phyloP scores from a whole-genome alignment of 148 eudicot genomes.

The Hydrangea macrophylla region DNA sequence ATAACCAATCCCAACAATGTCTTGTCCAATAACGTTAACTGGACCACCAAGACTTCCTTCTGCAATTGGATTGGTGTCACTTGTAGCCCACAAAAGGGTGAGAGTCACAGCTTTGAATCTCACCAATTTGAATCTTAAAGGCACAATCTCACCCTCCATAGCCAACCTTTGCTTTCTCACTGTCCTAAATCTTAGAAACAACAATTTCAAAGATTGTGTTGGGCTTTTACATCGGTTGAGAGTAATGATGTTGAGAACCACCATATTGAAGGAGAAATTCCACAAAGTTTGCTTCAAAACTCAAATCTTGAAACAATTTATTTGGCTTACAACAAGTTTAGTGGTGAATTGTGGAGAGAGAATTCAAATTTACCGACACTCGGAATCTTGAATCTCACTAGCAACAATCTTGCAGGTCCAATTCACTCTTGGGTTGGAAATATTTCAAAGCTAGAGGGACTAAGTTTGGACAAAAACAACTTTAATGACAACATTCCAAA shows the following conservation, averaged over 20 bases:
- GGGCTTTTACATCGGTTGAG: no score
- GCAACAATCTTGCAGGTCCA: neutral
- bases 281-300: no score
- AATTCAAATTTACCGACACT: no score
- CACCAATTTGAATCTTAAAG: neutral
- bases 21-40: neutral
- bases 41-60: neutral
- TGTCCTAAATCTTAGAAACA: neutral
- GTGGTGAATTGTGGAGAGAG: neutral
- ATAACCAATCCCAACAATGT: no score
- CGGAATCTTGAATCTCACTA: no score
- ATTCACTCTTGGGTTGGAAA: neutral
- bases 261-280: no score
- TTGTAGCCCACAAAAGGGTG: neutral
- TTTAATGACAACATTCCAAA: neutral
- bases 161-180: neutral
- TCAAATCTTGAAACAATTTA: no score
- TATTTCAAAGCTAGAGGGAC: neutral
- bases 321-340: neutral
- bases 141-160: neutral
- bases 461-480: neutral
- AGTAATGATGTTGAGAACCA: no score
- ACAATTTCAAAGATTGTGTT: no score
- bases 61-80: neutral
- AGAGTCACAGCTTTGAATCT: neutral